phyloP scores from a whole-genome alignment of 495 filamentous ascomycete species.

The Apiosordaria backusii region DNA sequence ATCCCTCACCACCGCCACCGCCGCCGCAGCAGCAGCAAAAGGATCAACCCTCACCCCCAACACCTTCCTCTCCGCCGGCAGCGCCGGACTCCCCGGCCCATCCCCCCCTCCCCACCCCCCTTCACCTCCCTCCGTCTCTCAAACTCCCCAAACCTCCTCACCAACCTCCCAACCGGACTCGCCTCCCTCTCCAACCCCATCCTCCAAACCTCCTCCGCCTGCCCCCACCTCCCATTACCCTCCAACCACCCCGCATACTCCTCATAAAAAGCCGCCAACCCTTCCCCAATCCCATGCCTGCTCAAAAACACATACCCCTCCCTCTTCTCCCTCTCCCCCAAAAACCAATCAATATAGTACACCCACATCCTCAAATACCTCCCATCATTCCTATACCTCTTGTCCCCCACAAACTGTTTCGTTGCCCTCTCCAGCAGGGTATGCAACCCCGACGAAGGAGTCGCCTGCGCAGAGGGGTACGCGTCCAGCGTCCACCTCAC shows the following conservation, averaged over 20 bases:
- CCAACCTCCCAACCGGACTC: conserved; percentile 71
- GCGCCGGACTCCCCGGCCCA: conserved; percentile 77
- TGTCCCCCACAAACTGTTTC: conserved; percentile 74
- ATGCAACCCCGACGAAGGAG: conserved; percentile 83
- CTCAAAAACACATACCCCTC: conserved; percentile 84
- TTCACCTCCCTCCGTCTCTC: conserved; percentile 66
- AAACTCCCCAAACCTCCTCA: conserved; percentile 89
- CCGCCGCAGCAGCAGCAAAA: conserved; percentile 52
- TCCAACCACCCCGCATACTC: conserved; percentile 95
- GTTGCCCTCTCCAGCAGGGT: conserved; percentile 88
- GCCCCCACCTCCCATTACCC: conserved; percentile 75
- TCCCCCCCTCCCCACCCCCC: conserved; percentile 48
- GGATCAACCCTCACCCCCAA: conserved; percentile 83
- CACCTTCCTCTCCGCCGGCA: conserved; percentile 79
- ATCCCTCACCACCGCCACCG: conserved; percentile 48
- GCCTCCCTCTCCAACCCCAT: conserved; percentile 86
- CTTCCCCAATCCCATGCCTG: conserved; percentile 81
- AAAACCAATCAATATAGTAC: conserved; percentile 87
- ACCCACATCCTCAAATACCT: conserved; percentile 92
- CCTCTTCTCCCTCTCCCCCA: conserved; percentile 77
- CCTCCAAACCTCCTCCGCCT: conserved; percentile 90
- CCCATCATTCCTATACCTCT: conserved; percentile 92
- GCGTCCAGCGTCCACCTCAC: conserved; percentile 94
- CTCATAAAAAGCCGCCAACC: conserved; percentile 91
- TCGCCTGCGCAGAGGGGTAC: conserved; percentile 90